Percentiles rank a stretch among this genome's conserved stretches.
These are phyloP conservation scores for Senna siamea DNA, from an alignment of 306 rosid genomes.

Conservation along the genomic window DNA sequence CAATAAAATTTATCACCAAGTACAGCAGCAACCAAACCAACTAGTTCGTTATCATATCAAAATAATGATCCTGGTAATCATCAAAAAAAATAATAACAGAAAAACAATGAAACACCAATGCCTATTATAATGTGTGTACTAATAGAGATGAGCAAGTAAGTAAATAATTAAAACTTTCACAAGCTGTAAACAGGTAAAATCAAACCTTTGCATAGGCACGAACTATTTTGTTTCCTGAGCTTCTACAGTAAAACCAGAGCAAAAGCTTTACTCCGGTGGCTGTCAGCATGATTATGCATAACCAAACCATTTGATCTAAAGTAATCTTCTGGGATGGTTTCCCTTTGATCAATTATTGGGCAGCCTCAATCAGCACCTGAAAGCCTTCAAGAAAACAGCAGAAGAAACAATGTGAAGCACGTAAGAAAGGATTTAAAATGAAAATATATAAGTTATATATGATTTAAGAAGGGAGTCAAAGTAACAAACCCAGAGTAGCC, in stretches of 20 bases:
- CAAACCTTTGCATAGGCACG: constrained; percentile 67
- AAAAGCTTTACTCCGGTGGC: constrained; percentile 58
- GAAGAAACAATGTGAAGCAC: no score
- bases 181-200: no score
- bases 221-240: constrained; percentile 61
- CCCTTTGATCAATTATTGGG: constrained; percentile 48
- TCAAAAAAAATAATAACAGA: no score
- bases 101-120: no score
- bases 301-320: constrained; percentile 51
- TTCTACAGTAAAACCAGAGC: constrained; percentile 71
- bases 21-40: constrained; percentile 65
- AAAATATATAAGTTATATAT: no score
- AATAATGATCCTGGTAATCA: constrained; percentile 67
- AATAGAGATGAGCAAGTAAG: background rate
- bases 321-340: constrained; percentile 53
- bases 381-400: constrained; percentile 50
- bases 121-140: no score
- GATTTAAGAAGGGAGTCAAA: no score
- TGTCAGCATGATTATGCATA: constrained; percentile 51
- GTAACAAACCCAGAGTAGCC: constrained; percentile 85
- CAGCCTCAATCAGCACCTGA: constrained; percentile 62
- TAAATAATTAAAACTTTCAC: background rate
- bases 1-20: constrained; percentile 62
- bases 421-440: no score
- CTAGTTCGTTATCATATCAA: constrained; percentile 70